Evolutionary conservation across 2,329 filamentous ascomycete species (phyloP).

Genomic region (Aspergillus caelatus): DNA sequence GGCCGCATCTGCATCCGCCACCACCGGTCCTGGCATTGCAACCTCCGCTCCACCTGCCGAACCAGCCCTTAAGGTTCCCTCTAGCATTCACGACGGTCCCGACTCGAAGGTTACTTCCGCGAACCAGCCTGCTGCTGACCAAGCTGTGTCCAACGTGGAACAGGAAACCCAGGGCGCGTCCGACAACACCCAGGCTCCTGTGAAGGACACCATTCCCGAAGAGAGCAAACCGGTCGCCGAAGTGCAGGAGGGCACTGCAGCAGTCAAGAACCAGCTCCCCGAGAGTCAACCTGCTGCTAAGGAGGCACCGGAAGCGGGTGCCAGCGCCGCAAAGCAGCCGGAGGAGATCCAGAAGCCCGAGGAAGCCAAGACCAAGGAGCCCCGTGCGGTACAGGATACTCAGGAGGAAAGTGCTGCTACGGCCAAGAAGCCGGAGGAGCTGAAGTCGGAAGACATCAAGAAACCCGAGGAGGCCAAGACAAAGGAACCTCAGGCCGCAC

Average conservation of each 20-base stretch:
- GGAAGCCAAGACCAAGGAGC: constrained; percentile 7
- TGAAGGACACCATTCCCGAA: not conserved
- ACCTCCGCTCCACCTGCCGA: not conserved
- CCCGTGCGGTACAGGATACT: not conserved
- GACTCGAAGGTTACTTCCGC: not conserved
- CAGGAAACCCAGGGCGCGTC: constrained; percentile 14
- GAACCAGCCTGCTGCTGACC: constrained; percentile 12
- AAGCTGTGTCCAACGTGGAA: constrained; percentile 14
- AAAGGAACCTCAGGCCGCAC: constrained; percentile 9
- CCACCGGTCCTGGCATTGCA: not conserved
- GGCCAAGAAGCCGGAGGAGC: constrained; percentile 5
- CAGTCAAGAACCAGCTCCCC: not conserved
- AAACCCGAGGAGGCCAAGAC: constrained; percentile 16
- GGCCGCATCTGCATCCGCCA: constrained; percentile 1
- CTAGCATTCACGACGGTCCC: not conserved
- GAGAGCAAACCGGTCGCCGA: not conserved
- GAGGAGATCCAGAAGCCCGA: constrained; percentile 11
- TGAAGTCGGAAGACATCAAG: constrained; percentile 12
- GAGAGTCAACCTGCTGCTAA: not conserved
- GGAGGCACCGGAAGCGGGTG: not conserved
- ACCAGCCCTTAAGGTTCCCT: not conserved
- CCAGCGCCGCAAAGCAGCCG: not conserved
- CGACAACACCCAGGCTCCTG: constrained; percentile 1
- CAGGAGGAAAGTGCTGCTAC: not conserved
- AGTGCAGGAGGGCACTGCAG: constrained; percentile 2